phyloP scores from a whole-genome alignment of 2,329 filamentous ascomycete species.

The Ophiostoma ips region DNA sequence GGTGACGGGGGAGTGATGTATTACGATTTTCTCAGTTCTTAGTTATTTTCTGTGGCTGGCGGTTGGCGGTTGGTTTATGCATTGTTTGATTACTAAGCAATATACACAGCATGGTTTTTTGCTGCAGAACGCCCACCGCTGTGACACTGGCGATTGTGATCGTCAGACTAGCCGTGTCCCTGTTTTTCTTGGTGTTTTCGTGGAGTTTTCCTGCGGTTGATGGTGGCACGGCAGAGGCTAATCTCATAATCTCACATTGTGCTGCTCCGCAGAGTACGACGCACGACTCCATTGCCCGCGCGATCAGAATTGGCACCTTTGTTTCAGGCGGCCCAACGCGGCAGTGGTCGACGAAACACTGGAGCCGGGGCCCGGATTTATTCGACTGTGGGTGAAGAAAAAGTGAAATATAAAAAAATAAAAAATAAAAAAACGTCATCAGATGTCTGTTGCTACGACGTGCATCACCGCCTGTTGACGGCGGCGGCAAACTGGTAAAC shows the following conservation, averaged over 20 bases:
- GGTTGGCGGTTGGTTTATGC: no score
- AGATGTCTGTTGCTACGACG: no score
- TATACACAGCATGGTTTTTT: no score
- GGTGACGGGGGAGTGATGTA: conserved; percentile 29
- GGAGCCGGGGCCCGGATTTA: not conserved
- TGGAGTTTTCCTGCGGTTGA: no score
- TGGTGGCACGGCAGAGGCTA: not conserved
- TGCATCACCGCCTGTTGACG: no score
- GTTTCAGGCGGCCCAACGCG: not conserved
- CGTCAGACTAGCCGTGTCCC: not conserved
- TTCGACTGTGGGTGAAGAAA: not conserved
- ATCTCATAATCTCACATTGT: not conserved
- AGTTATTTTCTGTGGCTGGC: not conserved
- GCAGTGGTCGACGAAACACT: not conserved
- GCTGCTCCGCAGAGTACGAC: not conserved
- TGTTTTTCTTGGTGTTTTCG: not conserved
- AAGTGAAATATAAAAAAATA: not conserved
- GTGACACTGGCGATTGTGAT: not conserved
- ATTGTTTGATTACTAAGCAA: no score
- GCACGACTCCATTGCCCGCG: not conserved
- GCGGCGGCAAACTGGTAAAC: no score
- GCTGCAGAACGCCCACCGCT: no score
- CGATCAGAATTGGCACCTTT: no score
- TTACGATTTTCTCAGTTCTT: not conserved
- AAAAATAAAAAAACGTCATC: not conserved